phyloP scores from a whole-genome alignment of 2,329 filamentous ascomycete species.

The Hirsutella minnesotensis region DNA sequence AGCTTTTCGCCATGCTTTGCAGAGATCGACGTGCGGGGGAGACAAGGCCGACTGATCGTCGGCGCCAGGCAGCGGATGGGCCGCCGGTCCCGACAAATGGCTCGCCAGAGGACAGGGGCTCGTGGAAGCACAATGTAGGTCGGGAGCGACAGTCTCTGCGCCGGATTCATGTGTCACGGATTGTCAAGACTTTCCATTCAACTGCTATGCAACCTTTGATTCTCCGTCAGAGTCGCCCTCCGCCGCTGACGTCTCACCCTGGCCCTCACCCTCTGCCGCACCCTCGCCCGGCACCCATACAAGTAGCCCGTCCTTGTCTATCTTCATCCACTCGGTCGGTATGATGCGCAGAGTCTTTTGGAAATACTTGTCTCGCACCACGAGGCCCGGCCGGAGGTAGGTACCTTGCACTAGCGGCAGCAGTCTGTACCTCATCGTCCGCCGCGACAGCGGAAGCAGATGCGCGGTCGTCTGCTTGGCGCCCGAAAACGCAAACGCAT shows the following conservation, averaged over 20 bases:
- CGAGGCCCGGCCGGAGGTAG: conserved; percentile 62
- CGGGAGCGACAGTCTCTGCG: no score
- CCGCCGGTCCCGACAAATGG: no score
- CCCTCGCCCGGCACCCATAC: conserved; percentile 42
- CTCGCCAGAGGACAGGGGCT: no score
- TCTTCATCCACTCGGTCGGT: conserved; percentile 61
- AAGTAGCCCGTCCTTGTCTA: conserved; percentile 51
- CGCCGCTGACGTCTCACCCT: conserved; percentile 7
- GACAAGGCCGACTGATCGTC: no score
- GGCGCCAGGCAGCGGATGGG: no score
- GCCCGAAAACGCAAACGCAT: conserved; percentile 87
- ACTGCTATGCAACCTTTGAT: conserved; percentile 3
- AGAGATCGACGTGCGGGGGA: no score
- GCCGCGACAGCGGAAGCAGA: conserved; percentile 68
- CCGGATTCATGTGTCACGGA: not conserved
- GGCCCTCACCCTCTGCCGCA: not conserved
- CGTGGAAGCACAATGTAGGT: no score
- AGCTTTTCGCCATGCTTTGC: no score
- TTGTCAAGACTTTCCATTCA: not conserved
- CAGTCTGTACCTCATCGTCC: conserved; percentile 62
- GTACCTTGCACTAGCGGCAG: conserved; percentile 52
- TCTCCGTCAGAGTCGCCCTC: conserved; percentile 5
- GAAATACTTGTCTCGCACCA: conserved; percentile 83
- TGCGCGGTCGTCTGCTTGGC: conserved; percentile 71
- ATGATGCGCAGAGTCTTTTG: conserved; percentile 78